These are phyloP conservation scores for Wallacemonas sp. DNA, from an alignment of 208 protist species.

Conservation along the genomic window DNA sequence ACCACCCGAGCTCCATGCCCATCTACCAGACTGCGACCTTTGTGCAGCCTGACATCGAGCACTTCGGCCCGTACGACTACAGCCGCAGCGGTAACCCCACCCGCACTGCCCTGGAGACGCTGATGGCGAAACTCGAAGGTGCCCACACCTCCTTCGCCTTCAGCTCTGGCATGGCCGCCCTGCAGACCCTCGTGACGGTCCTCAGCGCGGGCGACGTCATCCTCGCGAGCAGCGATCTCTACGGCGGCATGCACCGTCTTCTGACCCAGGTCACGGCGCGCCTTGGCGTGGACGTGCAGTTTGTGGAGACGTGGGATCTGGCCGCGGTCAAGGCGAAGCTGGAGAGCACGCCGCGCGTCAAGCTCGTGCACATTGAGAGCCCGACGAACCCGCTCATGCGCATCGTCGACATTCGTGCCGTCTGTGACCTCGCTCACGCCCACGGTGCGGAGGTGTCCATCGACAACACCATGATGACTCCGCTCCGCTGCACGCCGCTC, in stretches of 20 bases:
- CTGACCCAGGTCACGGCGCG: slow-evolving; percentile 76
- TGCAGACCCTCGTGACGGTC: slow-evolving; percentile 83
- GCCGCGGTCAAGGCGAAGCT: slow-evolving; percentile 49
- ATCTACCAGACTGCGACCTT: slow-evolving; percentile 94
- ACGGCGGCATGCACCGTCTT: slow-evolving; percentile 94
- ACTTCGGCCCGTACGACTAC: slow-evolving; percentile 93
- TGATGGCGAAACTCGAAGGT: slow-evolving; percentile 90
- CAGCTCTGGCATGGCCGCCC: slow-evolving; percentile 83
- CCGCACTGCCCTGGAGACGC: slow-evolving; percentile 86
- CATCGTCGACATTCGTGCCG: slow-evolving; percentile 84
- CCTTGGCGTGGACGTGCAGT: slow-evolving; percentile 77
- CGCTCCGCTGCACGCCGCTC: slow-evolving; percentile 94
- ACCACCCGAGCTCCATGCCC: slow-evolving; percentile 85
- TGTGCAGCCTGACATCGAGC: slow-evolving; percentile 81
- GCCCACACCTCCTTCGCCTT: slow-evolving; percentile 91
- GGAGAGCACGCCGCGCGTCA: slow-evolving; percentile 36
- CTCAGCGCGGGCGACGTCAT: slow-evolving; percentile 78
- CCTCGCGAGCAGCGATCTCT: slow-evolving; percentile 89
- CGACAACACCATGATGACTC: slow-evolving; percentile 97
- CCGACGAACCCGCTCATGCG: slow-evolving; percentile 95
- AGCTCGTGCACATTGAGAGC: slow-evolving; percentile 95
- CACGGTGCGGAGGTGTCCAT: slow-evolving; percentile 85
- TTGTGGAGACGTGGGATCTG: slow-evolving; percentile 88
- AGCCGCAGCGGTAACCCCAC: slow-evolving; percentile 94
- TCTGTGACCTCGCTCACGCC: slow-evolving; percentile 77